Conservation (phyloP, 768 basidiomycete species). For the Russula dissimulans region DNA sequence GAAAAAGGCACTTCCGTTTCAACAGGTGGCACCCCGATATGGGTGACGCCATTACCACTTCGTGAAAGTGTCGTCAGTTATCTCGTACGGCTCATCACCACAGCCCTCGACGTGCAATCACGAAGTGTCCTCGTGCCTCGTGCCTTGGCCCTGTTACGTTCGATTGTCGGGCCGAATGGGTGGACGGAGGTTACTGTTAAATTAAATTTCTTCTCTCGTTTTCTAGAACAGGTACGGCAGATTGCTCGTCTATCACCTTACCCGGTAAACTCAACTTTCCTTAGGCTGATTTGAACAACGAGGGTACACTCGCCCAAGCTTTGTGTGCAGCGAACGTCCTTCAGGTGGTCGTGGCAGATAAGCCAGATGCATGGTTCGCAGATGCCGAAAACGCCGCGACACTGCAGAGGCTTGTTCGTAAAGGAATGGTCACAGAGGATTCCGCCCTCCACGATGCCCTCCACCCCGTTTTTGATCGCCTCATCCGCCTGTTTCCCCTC, state of each 20-base stretch:
- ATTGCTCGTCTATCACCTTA: background rate
- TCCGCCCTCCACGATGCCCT: constrained; percentile 69
- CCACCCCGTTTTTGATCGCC: constrained; percentile 72
- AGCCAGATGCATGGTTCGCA: constrained; percentile 74
- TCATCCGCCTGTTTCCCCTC: constrained; percentile 67
- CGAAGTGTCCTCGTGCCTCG: constrained; percentile 45
- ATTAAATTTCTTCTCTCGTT: constrained; percentile 77
- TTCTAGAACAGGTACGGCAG: constrained; percentile 63
- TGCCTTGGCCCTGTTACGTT: constrained; percentile 57
- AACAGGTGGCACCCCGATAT: constrained; percentile 24
- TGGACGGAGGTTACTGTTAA: constrained; percentile 92
- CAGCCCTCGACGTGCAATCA: constrained; percentile 44
- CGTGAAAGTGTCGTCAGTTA: constrained; percentile 93
- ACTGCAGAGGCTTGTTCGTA: constrained; percentile 78
- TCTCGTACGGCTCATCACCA: constrained; percentile 82
- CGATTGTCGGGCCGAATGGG: constrained; percentile 72
- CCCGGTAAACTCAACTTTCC: background rate
- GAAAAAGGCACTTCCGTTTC: constrained; percentile 11
- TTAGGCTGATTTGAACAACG: constrained; percentile 65
- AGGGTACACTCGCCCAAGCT: constrained; percentile 56
- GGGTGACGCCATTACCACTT: constrained; percentile 71
- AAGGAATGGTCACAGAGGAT: constrained; percentile 78
- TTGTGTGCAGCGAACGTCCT: constrained; percentile 82
- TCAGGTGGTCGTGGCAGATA: constrained; percentile 74
- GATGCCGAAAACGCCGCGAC: constrained; percentile 50